Evolutionary conservation across 352 stramenopile species (phyloP), one percentile per base, ranked within the genome.

Genomic region (Thraustotheca clavata): DNA sequence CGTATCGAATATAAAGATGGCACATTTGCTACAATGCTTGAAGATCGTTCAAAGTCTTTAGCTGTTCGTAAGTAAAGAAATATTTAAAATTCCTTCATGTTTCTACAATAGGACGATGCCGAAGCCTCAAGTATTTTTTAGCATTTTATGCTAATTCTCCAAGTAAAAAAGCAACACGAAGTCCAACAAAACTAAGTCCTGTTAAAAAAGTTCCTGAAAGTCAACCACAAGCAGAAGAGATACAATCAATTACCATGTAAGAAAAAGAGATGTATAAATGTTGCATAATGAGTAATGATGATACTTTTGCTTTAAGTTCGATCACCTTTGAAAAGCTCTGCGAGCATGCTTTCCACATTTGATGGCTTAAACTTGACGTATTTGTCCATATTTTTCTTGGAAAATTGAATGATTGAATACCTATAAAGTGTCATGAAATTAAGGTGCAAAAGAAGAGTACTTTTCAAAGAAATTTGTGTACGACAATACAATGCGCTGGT

Each of bases 391-490:
- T 96, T 89, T 60, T 95, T 95, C 73, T 90, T 95, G n/a, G 88
- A 95, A 59, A 97, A 96, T 34, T 94, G 86, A 49, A 97, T 76
- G 11, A 75, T 71, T 8, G 87, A 96, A 75, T 96, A 97, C 62
- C 83, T 92, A 67, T 14, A 32, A 47, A n/a, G 39, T 24, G 39
- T 24, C 4, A 47, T 49, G 29, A 43, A 41, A 31, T 12, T 14
- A n/a, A 55, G 49, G 31, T 35, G 47, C 20, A n/a, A 47, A 4
- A 32, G 14, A 41, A 33, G 12, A 73, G 49, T 69, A 92, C 83
- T 96, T 97, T 46, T 95, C 77, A 70, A 90, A 96, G 52, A 98
- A 98, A 3, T 59, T 32, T n/a, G 87, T 87, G 73, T 98, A 98
- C 40, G 75, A 66, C 39, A 88, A 85, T 27, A 97, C 70, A 65